Base-by-base conservation (phyloP, 192 early-diverging fungal genomes). In the Lobosporangium transversale region DNA sequence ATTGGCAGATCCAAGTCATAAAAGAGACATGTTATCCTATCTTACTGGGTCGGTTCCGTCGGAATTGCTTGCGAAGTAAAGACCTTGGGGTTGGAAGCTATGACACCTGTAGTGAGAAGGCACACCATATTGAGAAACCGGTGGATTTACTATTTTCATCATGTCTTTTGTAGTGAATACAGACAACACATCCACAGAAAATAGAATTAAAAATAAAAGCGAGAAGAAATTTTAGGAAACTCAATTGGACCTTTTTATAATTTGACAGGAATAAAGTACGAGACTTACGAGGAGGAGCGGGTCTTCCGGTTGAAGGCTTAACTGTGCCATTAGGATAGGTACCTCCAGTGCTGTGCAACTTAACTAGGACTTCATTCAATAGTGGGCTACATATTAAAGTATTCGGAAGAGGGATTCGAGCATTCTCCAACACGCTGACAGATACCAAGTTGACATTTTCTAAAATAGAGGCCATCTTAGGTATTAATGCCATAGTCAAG, bases 371-470 rank as follows among this genome's bases (percentile, higher is more conserved):
- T 14, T 27, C 27, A 7, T 61, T 62, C 8, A 62, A 33, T 3
- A 51, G 40, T 0, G 14, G 15, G 2, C 70, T 57, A 21, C 73
- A 76, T 20, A 76, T 24, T 2, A 76, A 21, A 0, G 32, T 36
- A 5, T 48, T 48, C 0, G 73, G 73, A 4, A 49, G 53, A 23
- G 58, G 58, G 37, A 76, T 76, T 15, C 21, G 20, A 3, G 0
- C 15, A 36, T 11, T 42, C 24, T 66, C 53, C 10, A 53, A 42
- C 23, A 76, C 44, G 31, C 24, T 76, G 12, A 76, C 65, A 3
- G 64, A 66, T n/a, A 76, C 73, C 1, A 67, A 26, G 26, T 67
- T 76, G 36, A 42, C 64, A 32, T 76, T 52, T 7, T 40, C 20
- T 11, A 76, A 37, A 47, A 76, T 76, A 1, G 64, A 62, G 1